phyloP scores from a whole-genome alignment of 2,329 filamentous ascomycete species.

The Fusarium sarcochroum region DNA sequence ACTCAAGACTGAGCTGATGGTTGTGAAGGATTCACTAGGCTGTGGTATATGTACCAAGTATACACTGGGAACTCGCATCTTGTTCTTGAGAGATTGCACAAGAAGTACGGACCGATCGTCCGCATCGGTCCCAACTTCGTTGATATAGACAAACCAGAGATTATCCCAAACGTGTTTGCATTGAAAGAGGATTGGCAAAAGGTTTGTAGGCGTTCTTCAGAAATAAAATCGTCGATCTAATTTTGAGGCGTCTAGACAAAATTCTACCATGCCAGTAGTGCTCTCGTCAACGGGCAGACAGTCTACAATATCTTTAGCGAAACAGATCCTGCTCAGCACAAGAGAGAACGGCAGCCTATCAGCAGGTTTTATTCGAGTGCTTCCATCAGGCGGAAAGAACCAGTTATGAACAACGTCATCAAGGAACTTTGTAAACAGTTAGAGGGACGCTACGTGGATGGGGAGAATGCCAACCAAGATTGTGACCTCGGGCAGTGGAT shows the following conservation, averaged over 20 bases:
- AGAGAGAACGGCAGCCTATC: slow-evolving; percentile 43
- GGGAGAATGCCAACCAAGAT: background rate
- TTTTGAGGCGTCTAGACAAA: slow-evolving; percentile 32
- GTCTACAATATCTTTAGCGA: slow-evolving; percentile 47
- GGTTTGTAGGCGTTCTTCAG: slow-evolving; percentile 56
- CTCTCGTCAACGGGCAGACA: slow-evolving; percentile 47
- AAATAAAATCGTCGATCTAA: slow-evolving; percentile 39
- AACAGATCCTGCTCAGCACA: slow-evolving; percentile 42
- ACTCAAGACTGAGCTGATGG: too few relatives aligned
- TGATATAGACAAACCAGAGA: slow-evolving; percentile 54
- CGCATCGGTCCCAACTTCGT: slow-evolving; percentile 57
- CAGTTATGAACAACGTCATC: slow-evolving; percentile 51
- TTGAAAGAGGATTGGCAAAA: too few relatives aligned
- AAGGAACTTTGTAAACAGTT: background rate
- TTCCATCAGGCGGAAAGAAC: slow-evolving; percentile 41
- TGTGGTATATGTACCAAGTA: slow-evolving; percentile 55
- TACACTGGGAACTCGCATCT: slow-evolving; percentile 49
- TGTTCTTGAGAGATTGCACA: slow-evolving; percentile 53
- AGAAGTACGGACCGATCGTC: too few relatives aligned
- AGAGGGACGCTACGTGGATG: background rate
- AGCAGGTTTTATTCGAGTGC: slow-evolving; percentile 48
- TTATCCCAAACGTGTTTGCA: too few relatives aligned
- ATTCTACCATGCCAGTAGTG: slow-evolving; percentile 48
- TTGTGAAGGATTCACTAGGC: slow-evolving; percentile 51
- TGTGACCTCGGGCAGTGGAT: background rate